phyloP scores from a whole-genome alignment of 441 rosid species.

The Sinapis alba region DNA sequence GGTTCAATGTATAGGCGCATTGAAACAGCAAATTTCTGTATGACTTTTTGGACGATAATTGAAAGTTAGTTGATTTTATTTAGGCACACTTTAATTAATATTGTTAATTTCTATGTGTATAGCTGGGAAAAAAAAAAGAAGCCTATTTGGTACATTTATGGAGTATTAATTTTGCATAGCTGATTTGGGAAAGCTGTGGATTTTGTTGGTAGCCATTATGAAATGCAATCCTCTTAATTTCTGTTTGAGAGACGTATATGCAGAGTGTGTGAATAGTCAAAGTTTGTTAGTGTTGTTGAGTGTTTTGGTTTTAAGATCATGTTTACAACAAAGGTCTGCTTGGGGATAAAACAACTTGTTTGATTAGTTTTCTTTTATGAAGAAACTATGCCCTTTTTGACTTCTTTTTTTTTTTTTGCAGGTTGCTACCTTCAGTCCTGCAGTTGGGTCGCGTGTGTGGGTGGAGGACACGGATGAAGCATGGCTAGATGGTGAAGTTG shows the following conservation, averaged over 20 bases:
- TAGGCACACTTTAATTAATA: neutral
- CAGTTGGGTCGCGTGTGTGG: slow-evolving; percentile 87
- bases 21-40: neutral
- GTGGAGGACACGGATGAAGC: slow-evolving; percentile 83
- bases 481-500: slow-evolving; percentile 94
- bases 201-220: slow-evolving; percentile 7
- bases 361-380: neutral
- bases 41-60: slow-evolving; percentile 1
- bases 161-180: neutral
- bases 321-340: neutral
- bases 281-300: neutral
- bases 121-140: neutral
- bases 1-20: neutral
- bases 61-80: slow-evolving; percentile 14
- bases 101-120: neutral
- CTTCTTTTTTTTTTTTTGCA: slow-evolving; percentile 40
- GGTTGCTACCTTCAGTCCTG: slow-evolving; percentile 59
- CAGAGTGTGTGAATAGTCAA: neutral
- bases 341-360: neutral
- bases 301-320: slow-evolving; percentile 1
- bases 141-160: neutral
- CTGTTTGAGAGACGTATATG: neutral
- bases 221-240: neutral
- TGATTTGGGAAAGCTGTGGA: neutral
- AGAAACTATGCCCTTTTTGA: neutral